Percentiles rank a stretch among this genome's conserved stretches.
phyloP scores from a whole-genome alignment of 192 early-diverging fungal genomes.

The Powellomyces hirtus region DNA sequence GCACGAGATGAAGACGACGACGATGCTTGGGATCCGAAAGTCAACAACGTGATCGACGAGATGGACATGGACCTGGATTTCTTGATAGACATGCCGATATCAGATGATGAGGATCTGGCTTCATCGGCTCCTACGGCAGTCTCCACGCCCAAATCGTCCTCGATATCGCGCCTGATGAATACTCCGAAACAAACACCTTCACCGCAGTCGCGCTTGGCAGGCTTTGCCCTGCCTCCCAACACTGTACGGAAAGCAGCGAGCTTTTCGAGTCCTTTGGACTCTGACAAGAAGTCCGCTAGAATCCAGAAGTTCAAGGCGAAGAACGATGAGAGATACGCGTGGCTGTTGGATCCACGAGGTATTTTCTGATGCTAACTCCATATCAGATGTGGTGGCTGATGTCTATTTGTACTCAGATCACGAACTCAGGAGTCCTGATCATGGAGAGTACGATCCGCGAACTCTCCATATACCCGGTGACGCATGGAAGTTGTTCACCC shows the following conservation, averaged over 20 bases:
- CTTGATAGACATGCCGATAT: not conserved
- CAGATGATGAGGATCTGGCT: conserved; percentile 3
- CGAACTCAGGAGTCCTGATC: conserved; percentile 33
- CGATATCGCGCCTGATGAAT: not conserved
- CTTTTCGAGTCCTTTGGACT: not conserved
- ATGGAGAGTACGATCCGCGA: conserved; percentile 86
- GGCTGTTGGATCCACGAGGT: conserved; percentile 78
- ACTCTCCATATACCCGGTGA: conserved; percentile 78
- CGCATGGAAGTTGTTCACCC: conserved; percentile 84
- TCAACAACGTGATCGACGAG: not conserved
- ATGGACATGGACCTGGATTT: not conserved
- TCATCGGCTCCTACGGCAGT: not conserved
- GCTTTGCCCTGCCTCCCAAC: conserved; percentile 12
- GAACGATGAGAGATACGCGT: conserved; percentile 81
- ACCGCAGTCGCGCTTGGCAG: not conserved
- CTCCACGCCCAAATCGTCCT: not conserved
- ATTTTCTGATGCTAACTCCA: no score
- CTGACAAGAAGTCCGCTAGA: conserved; percentile 11
- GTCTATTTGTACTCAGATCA: conserved; percentile 9
- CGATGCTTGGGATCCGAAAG: conserved; percentile 9
- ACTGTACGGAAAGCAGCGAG: not conserved
- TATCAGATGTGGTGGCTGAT: no score
- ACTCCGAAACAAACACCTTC: conserved; percentile 1
- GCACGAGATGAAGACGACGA: no score
- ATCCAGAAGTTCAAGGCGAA: conserved; percentile 72